Base-by-base conservation (phyloP, 202 grass and related monocot genomes). In the Schoenoplectus tabernaemontani region DNA sequence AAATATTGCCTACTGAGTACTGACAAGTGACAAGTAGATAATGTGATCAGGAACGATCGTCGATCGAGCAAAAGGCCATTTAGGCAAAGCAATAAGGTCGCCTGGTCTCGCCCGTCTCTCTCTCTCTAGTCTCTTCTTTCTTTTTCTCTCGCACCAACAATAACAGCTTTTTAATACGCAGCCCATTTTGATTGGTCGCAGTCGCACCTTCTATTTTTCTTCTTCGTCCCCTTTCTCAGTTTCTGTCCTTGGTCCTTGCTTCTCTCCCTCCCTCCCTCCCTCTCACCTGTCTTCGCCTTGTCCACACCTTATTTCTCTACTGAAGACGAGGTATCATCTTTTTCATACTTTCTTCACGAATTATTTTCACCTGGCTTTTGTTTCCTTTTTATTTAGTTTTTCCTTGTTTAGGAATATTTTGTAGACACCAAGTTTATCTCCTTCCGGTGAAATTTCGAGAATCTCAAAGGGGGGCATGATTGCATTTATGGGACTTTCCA, bases 401-500 rank as follows among this genome's bases (percentile, higher is more conserved):
- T 1, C 28, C 57, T 58, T 58, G 26, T 11, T 42, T 59, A 20
- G n/a, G 13, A 59, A 59, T 60, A 46, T 33, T 17, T 37, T 4
- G 9, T 53, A 32, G 10, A 10, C 4, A 28, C 57, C n/a, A 26
- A 61, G 32, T 61, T 30, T 46, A 23, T 50, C 11, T 5, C 11
- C 13, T 11, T 47, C 44, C 0, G 68, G 10, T n/a, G 30, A 10
- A 78, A 59, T 63, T 64, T 48, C 11, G 69, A 64, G 42, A 79
- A 34, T 80, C 43, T 78, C 2, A 24, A 78, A 47, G 22, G 2
- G 12, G 22, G 23, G 42, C 51, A 16, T 56, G 48, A 4, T 46
- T 11, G n/a, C 59, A 34, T 48, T 80, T 80, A 47, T 37, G 78
- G 26, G 48, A 65, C 44, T 75, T 80, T 34, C 60, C 78, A 28